Evolutionary conservation across 2,329 filamentous ascomycete species (phyloP), one percentile per base, ranked within the genome.

Genomic region (Penicillium sp.): DNA sequence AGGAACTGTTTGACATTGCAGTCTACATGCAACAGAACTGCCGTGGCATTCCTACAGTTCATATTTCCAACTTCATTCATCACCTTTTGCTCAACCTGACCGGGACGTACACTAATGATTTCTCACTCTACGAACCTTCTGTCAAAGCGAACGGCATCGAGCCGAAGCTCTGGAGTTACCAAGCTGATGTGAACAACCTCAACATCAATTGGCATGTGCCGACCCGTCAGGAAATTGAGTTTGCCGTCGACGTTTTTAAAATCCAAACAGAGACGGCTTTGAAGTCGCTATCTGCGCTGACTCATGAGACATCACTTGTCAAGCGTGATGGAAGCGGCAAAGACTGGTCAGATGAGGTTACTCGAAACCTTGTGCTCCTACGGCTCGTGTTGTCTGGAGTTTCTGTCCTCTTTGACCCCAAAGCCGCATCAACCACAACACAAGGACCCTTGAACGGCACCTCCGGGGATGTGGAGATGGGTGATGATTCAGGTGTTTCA

Each of bases 291-390:
- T 84, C 86, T 61, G 84, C 88, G 8, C 82, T 99, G n/a, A 95
- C 91, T 70, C 88, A 90, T 61, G 87, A 91, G 46, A 84, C 89
- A 37, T 89, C 92, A 1, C 88, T 87, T 2, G 88, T 97, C 53
- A 95, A 92, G 74, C 86, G 93, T 56, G 93, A 93, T 65, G 94
- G 94, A 38, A 96, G 93, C 73, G 95, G 96, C 66, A 99, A 97
- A 75, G 93, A 97, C 68, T 99, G 94, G 94, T 97, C 93, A 0
- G 94, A 99, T 72, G 95, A 99, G 73, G 89, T 97, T 29, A 93
- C 92, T 2, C 83, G 94, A 55, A 91, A 96, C 64, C 82, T 99
- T 56, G 90, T 93, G 13, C 87, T 97, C 51, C 81, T 99, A 15
- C 84, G 93, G 31, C 82, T 99, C n/a, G 86, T 96, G 45, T 86